Base-by-base conservation (phyloP, 306 rosid genomes). In the Inga oerstediana region DNA sequence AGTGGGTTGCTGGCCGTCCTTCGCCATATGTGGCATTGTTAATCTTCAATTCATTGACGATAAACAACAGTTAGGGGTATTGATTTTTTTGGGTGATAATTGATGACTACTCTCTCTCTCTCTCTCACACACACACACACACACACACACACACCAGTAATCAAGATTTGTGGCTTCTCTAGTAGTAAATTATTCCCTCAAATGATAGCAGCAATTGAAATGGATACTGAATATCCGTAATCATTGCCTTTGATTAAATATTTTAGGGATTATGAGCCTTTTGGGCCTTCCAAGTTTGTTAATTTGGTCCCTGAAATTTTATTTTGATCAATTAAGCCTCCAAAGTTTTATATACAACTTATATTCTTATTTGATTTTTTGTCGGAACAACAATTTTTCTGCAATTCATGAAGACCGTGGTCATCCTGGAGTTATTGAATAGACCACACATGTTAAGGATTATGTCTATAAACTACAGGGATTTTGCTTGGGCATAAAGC, bases 11-110 rank as follows among this genome's bases (percentile, higher is more conserved):
- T n/a, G 19, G 34, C 16, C n/a, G 17, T 45, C 30, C 56, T 44
- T 44, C 49, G 12, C 6, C 37, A 4, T 13, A 2, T 43, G n/a
- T 19, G 37, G 61, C n/a, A 5, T 24, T 48, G 43, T n/a, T 80
- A 48, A 22, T 17, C 39, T 69, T 66, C 65, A 84, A 75, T 75
- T 37, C 54, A 20, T 7, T 73, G 78, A 16, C 22, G 34, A 16
- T 17, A 0, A 64, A 14, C 5, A 6, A 44, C 19, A 24, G 27
- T 22, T 19, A 61, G 19, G 45, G 66, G 20, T 19, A 15, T 10
- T 70, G 41, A 45, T 62, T 77, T 34, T 49, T 10, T 48, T 51
- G 32, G 76, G 30, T 7, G 69, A 74, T 43, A 8, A 35, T 71
- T 39, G 46, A 34, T 48, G 49, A 20, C 8, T 15, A 5, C 43